Evolutionary conservation across 306 rosid species (phyloP), one percentile per base, ranked within the genome.

Genomic region (Lathyrus sativus): DNA sequence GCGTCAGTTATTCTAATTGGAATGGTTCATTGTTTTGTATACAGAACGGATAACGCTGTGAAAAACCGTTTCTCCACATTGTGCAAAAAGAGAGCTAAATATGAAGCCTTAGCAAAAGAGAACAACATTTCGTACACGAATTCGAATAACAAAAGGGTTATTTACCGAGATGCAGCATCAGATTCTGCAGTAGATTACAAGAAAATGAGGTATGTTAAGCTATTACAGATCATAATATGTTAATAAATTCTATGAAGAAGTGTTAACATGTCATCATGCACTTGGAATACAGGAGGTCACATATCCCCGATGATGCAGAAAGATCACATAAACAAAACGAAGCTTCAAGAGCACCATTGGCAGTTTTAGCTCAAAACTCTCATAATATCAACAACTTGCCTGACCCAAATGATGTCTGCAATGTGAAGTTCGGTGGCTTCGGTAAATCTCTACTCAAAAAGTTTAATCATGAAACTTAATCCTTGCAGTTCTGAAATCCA

Each of bases 11-110:
- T 61, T 70, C 68, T 73, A 68, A 41, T 44, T 67, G 42, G 39
- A 38, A 38, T 75, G 48, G 49, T 73, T 60, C 17, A n/a, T 22
- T 75, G 43, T 28, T 71, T 62, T 44, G 54, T 59, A 7, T 45
- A 68, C 96, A 95, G 99, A 88, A 95, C 99, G 56, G 99, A 95
- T 80, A 95, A 95, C n/a, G 99, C 99, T 11, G 99, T 95, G 72
- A 95, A 95, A 73, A 95, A 95, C 74, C 95, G 99, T 9, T 91
- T 95, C 84, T 76, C 99, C 67, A 95, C 97, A 14, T 68, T 95
- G 79, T 85, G 99, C 89, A 95, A 95, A 84, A 95, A 95, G 96
- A 91, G 89, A 81, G 97, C 99, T 39, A 95, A 95, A 81, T 87
- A 87, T 62, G 99, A 88, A 75, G 96, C 96, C 75, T 79, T 88